A percentile compares a stretch with the other conserved stretches of the same genome.
Evolutionary conservation across 2,329 filamentous ascomycete genomes (phyloP).

Genomic region (Beauveria pseudobassiana): DNA sequence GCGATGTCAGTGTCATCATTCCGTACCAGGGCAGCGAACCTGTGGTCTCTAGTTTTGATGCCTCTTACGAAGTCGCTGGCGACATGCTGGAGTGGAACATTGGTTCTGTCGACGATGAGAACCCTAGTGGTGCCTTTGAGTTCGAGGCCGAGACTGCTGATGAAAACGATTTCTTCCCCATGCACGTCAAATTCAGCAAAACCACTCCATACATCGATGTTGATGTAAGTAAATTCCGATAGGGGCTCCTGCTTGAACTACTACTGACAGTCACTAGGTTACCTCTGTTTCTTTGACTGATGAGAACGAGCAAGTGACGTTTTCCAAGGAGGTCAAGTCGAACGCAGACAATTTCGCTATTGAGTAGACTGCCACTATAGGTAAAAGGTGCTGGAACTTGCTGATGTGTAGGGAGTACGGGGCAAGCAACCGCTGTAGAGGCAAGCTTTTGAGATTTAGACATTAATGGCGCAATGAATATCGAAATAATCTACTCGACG

Average conservation of each 20-base stretch:
- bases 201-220: constrained; percentile 81
- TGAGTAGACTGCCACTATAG: constrained; percentile 43
- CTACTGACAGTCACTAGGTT: constrained; percentile 39
- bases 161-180: constrained; percentile 96
- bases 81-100: constrained; percentile 93
- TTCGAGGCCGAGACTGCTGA: constrained; percentile 85
- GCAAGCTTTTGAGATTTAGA: constrained; percentile 12
- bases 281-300: constrained; percentile 63
- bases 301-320: constrained; percentile 70
- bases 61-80: constrained; percentile 86
- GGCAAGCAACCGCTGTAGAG: constrained; percentile 3
- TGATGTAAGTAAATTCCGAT: constrained; percentile 59
- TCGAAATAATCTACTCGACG: not conserved
- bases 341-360: constrained; percentile 70
- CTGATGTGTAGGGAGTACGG: constrained; percentile 3
- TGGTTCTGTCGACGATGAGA: constrained; percentile 75
- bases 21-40: constrained; percentile 83
- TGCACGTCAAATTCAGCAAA: constrained; percentile 87
- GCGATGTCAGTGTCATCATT: constrained; percentile 80
- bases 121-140: constrained; percentile 81
- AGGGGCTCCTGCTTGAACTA: not conserved
- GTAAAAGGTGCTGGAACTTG: constrained; percentile 1
- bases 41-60: constrained; percentile 85
- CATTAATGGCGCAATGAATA: constrained; percentile 15
- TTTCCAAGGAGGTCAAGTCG: constrained; percentile 75